Conservation (phyloP, 352 stramenopile species). For the Pythium oligandrum region DNA sequence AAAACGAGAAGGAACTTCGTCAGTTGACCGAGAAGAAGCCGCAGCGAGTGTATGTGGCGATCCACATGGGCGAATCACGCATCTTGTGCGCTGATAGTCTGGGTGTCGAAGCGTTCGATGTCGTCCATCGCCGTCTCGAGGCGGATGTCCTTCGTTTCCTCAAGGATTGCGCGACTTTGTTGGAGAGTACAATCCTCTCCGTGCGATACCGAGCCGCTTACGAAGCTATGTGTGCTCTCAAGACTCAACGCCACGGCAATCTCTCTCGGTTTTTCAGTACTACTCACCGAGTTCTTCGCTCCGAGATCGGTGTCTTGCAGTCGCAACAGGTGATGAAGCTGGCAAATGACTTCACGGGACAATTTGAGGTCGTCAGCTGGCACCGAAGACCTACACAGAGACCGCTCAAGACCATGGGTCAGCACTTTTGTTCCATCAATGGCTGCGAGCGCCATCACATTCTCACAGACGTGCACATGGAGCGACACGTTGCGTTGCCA, state of each 20-base stretch:
- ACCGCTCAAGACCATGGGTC: background rate
- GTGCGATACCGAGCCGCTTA: constrained; percentile 39
- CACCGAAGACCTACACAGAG: constrained; percentile 14
- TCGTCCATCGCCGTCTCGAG: constrained; percentile 32
- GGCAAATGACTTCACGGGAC: constrained; percentile 55
- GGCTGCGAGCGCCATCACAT: constrained; percentile 33
- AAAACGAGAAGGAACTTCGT: constrained; percentile 17
- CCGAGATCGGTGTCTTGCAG: constrained; percentile 45
- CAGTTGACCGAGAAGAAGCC: constrained; percentile 16
- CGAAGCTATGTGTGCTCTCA: constrained; percentile 35
- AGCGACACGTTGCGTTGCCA: constrained; percentile 35
- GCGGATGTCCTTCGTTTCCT: constrained; percentile 54
- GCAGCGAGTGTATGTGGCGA: constrained; percentile 29
- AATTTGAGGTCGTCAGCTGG: constrained; percentile 52
- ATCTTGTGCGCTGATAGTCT: constrained; percentile 63
- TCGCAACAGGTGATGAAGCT: constrained; percentile 67
- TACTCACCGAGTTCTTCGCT: constrained; percentile 38
- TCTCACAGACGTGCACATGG: constrained; percentile 40
- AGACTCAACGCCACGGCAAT: constrained; percentile 28
- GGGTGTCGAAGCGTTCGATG: constrained; percentile 37
- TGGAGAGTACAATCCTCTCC: constrained; percentile 31
- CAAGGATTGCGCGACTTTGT: constrained; percentile 15
- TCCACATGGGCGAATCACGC: constrained; percentile 47
- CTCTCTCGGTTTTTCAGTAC: constrained; percentile 30
- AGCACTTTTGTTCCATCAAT: constrained; percentile 58